phyloP scores from a whole-genome alignment of 306 rosid species.

The Cicer judaicum region DNA sequence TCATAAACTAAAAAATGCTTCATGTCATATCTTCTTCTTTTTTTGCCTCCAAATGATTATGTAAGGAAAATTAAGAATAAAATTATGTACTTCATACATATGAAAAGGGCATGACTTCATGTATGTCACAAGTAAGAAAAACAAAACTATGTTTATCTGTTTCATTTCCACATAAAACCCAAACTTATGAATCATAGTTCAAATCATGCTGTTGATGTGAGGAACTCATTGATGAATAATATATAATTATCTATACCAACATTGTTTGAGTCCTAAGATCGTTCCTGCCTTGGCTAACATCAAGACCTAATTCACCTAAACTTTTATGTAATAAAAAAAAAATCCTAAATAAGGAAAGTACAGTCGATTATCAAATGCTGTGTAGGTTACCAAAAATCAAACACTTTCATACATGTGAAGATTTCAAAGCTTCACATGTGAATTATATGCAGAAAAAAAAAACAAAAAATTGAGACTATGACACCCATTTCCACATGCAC shows the following conservation, averaged over 20 bases:
- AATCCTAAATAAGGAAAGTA: conserved; percentile 14
- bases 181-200: background rate
- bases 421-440: conserved; percentile 9
- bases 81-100: background rate
- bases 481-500: conserved; percentile 22
- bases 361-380: background rate
- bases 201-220: background rate
- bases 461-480: background rate
- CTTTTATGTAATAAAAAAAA: background rate
- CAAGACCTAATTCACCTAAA: background rate
- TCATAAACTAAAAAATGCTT: background rate
- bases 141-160: conserved; percentile 8
- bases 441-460: background rate
- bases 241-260: background rate
- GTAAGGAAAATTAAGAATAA: background rate
- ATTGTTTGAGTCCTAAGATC: background rate
- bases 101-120: background rate
- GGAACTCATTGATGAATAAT: background rate
- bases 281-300: background rate
- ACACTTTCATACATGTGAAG: conserved; percentile 35
- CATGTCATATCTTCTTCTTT: background rate
- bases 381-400: conserved; percentile 4
- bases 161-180: background rate
- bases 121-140: background rate
- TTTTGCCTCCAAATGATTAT: background rate